Evolutionary conservation across 208 protist genomes (phyloP).

Genomic region (Naegleria fowleri): DNA sequence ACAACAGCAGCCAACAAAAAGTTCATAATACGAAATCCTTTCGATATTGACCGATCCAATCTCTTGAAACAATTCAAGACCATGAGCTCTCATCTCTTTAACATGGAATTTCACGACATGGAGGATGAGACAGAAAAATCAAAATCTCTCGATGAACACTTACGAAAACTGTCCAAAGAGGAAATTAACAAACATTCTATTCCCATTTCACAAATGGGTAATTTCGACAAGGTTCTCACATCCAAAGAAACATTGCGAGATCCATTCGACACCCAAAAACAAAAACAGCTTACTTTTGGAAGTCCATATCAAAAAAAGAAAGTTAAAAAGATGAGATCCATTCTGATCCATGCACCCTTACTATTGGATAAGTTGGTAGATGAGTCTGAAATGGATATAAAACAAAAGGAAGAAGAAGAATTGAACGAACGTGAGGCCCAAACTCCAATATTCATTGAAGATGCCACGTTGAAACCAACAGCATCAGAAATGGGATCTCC

Average conservation of each 20-base stretch:
- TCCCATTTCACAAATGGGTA: slow-evolving; percentile 24
- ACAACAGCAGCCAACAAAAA: neutral
- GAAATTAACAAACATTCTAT: neutral
- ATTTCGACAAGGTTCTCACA: neutral
- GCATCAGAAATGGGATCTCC: too few species aligned
- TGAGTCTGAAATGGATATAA: neutral
- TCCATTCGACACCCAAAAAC: neutral
- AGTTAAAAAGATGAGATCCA: neutral
- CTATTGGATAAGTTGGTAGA: neutral
- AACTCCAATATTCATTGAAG: neutral
- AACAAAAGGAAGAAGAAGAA: neutral
- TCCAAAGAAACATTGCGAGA: slow-evolving; percentile 5
- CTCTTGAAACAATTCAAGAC: neutral
- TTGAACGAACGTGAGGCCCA: neutral
- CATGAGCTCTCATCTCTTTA: neutral
- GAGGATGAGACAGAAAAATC: neutral
- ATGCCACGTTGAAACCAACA: too few species aligned
- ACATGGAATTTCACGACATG: neutral
- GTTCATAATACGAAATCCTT: neutral
- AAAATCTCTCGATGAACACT: neutral
- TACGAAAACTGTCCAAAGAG: neutral
- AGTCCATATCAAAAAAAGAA: slow-evolving; percentile 8
- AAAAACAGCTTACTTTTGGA: neutral
- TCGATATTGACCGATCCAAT: neutral
- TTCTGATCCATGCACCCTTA: neutral